Evolutionary conservation across 345 rosid species (phyloP).

Genomic region (Heritiera fomes): DNA sequence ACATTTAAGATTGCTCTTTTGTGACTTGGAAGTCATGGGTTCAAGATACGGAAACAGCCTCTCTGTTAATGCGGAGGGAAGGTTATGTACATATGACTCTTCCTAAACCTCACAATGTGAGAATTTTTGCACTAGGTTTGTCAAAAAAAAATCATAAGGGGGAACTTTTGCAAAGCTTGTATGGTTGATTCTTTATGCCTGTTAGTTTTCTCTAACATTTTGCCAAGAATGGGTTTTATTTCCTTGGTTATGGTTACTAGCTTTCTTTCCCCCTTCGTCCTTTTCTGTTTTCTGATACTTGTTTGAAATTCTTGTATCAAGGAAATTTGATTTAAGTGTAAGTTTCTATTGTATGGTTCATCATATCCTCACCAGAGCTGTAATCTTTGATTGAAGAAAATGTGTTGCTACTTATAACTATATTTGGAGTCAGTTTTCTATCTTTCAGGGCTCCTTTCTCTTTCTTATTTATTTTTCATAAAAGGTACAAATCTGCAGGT

Average conservation of each 20-base stretch:
- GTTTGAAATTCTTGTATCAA: not conserved
- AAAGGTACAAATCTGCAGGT: constrained; percentile 47
- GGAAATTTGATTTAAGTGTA: not conserved
- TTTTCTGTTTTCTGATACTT: not conserved
- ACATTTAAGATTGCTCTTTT: no score
- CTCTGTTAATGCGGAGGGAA: no score
- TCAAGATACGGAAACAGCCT: no score
- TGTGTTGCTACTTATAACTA: not conserved
- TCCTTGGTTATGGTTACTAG: not conserved
- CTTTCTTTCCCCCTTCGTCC: not conserved
- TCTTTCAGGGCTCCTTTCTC: not conserved
- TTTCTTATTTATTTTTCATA: constrained; percentile 12
- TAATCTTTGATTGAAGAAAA: not conserved
- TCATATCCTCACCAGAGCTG: not conserved
- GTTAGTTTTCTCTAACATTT: not conserved
- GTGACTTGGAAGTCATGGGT: no score
- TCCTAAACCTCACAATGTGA: no score
- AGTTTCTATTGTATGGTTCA: not conserved
- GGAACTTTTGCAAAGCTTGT: not conserved
- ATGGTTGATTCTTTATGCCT: not conserved
- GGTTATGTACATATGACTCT: no score
- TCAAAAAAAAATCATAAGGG: no score
- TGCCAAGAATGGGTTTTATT: not conserved
- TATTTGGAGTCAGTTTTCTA: constrained; percentile 8
- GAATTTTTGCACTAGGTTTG: no score